A percentile compares a stretch with the other conserved stretches of the same genome.
phyloP scores from a whole-genome alignment of 257 asterid species.

The Salvia splendens region DNA sequence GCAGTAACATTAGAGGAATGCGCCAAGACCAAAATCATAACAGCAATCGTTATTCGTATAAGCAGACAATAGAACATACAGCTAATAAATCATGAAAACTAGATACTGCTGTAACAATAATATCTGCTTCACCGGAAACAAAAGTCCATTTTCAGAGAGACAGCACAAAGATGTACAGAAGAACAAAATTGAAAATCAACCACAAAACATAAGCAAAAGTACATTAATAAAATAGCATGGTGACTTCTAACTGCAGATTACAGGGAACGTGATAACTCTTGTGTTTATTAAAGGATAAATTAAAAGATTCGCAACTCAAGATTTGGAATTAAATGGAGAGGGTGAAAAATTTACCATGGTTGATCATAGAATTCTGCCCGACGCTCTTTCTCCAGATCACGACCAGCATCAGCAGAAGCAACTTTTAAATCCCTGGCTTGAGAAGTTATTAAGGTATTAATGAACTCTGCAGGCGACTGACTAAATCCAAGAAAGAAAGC shows the following conservation, averaged over 20 bases:
- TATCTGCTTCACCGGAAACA: not conserved
- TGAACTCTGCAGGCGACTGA: slow-evolving; percentile 88
- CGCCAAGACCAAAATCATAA: not conserved
- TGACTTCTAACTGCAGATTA: not conserved
- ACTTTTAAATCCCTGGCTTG: slow-evolving; percentile 84
- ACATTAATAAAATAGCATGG: not conserved
- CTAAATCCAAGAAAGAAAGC: slow-evolving; percentile 91
- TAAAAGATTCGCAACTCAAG: not conserved
- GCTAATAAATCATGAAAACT: not conserved
- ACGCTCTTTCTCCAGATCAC: slow-evolving; percentile 66
- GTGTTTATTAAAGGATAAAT: not conserved
- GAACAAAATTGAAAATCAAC: not conserved
- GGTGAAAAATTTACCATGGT: slow-evolving; percentile 56
- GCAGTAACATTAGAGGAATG: not conserved
- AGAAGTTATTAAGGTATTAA: slow-evolving; percentile 73
- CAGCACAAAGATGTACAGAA: not conserved
- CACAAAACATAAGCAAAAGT: not conserved
- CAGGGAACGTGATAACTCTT: not conserved
- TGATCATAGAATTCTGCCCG: slow-evolving; percentile 78
- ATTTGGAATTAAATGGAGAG: slow-evolving; percentile 7
- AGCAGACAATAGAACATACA: not conserved
- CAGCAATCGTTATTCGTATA: not conserved
- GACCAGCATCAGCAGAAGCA: slow-evolving; percentile 62
- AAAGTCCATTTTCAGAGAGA: not conserved
- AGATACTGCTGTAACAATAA: not conserved